Conservation (phyloP, 108 stramenopile species). For the Cyclotella sp. region DNA sequence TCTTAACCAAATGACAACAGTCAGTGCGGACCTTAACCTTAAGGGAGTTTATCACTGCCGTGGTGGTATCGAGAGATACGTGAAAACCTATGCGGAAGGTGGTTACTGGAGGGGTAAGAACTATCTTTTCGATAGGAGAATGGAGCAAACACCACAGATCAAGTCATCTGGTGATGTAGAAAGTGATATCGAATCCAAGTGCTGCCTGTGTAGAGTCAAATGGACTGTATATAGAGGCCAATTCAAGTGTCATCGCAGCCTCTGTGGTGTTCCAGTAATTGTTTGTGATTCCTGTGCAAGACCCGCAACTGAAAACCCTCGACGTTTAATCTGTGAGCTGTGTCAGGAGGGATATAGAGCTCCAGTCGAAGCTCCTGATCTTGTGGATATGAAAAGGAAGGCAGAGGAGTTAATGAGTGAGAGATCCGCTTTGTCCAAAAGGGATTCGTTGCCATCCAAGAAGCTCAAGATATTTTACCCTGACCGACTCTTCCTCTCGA, state of each 20-base stretch:
- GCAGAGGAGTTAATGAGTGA: constrained; percentile 44
- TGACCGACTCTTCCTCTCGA: constrained; percentile 57
- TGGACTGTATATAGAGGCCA: constrained; percentile 64
- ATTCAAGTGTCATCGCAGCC: constrained; percentile 51
- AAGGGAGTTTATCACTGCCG: constrained; percentile 78
- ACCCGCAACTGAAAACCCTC: constrained; percentile 27
- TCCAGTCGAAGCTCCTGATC: constrained; percentile 56
- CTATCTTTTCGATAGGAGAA: constrained; percentile 82
- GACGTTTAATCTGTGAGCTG: constrained; percentile 53
- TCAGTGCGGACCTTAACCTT: constrained; percentile 38
- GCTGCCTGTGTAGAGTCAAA: constrained; percentile 57
- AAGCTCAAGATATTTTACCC: constrained; percentile 14
- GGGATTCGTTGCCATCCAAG: constrained; percentile 13
- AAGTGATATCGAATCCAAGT: constrained; percentile 55
- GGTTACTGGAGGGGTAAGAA: constrained; percentile 87
- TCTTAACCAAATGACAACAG: constrained; percentile 67
- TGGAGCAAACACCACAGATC: constrained; percentile 70
- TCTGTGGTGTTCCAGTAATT: constrained; percentile 84
- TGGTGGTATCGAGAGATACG: constrained; percentile 74
- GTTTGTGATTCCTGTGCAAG: constrained; percentile 56
- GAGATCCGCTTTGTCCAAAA: neutral
- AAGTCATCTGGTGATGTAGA: constrained; percentile 52
- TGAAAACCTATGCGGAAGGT: constrained; percentile 76
- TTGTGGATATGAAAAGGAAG: constrained; percentile 58
- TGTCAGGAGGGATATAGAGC: constrained; percentile 65